phyloP scores from a whole-genome alignment of 2,329 filamentous ascomycete genomes.

The Acrocalymma vagum region DNA sequence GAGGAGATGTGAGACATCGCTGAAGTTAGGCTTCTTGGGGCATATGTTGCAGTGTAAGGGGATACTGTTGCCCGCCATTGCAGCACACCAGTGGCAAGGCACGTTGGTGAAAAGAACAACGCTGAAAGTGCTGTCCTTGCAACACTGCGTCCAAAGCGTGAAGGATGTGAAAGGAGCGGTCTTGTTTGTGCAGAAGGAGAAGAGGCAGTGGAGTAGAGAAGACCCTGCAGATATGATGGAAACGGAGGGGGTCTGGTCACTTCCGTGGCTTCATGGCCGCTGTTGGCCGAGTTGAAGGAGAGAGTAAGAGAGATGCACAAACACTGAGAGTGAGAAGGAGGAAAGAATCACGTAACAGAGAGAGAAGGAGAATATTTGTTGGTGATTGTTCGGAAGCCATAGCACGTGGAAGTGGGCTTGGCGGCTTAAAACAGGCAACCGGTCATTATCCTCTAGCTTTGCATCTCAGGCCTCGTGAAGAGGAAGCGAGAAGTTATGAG shows the following conservation, averaged over 20 bases:
- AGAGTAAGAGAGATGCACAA: constrained; percentile 24
- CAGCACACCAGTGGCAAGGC: constrained; percentile 36
- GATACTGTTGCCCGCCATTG: constrained; percentile 57
- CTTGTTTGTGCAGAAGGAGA: constrained; percentile 41
- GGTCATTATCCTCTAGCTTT: constrained; percentile 71
- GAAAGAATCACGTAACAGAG: constrained; percentile 28
- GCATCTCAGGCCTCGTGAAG: constrained; percentile 70
- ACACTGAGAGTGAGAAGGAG: constrained; percentile 18
- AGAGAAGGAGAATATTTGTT: constrained; percentile 36
- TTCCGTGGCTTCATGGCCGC: constrained; percentile 30
- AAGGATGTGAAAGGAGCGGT: constrained; percentile 47
- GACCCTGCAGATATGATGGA: constrained; percentile 30
- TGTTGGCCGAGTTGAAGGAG: constrained; percentile 16
- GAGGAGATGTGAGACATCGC: constrained; percentile 88
- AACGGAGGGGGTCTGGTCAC: constrained; percentile 31
- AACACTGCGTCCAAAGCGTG: constrained; percentile 32
- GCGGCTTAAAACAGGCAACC: constrained; percentile 40
- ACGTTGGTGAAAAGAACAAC: constrained; percentile 27
- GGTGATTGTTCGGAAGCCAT: constrained; percentile 32
- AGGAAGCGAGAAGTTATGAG: constrained; percentile 71
- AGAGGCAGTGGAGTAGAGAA: constrained; percentile 32
- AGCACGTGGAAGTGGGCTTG: constrained; percentile 40
- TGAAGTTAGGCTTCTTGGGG: constrained; percentile 80
- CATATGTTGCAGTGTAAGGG: constrained; percentile 85
- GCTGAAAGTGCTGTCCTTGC: constrained; percentile 36